These are phyloP conservation scores for Daldinia bambusicola DNA, from an alignment of 495 filamentous ascomycete genomes.

Conservation along the genomic window DNA sequence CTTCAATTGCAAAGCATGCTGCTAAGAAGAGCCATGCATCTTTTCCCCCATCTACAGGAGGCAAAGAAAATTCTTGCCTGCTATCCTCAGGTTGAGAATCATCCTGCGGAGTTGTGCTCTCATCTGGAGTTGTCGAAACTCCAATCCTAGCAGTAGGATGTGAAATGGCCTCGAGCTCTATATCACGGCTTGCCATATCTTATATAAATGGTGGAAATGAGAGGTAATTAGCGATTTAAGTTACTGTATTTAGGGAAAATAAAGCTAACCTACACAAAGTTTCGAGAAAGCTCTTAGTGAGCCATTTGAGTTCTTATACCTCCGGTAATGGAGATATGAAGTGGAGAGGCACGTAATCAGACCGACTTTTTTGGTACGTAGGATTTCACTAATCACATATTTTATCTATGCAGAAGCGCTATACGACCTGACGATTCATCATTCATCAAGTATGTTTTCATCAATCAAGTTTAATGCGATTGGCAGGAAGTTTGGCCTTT, in stretches of 20 bases:
- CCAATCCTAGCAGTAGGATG: conserved; percentile 11
- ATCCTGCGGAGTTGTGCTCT: conserved; percentile 3
- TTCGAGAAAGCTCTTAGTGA: not conserved
- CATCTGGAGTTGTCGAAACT: not conserved
- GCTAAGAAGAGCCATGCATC: conserved; percentile 68
- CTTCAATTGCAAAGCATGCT: conserved; percentile 66
- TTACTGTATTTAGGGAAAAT: not conserved
- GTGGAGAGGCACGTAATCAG: conserved; percentile 26
- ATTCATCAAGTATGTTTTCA: not conserved
- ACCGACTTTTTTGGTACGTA: conserved; percentile 28
- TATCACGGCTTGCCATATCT: conserved; percentile 35
- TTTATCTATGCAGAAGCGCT: conserved; percentile 17
- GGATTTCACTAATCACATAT: conserved; percentile 16
- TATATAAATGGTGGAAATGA: not conserved
- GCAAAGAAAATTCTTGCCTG: conserved; percentile 54
- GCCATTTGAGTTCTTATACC: conserved; percentile 13
- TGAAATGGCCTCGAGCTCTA: conserved; percentile 30
- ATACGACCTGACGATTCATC: not conserved
- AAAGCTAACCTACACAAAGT: not conserved
- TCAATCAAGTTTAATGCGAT: conserved; percentile 3
- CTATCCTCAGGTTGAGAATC: conserved; percentile 19
- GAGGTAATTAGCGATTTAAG: not conserved
- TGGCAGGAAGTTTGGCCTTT: conserved; percentile 12
- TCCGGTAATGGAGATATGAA: conserved; percentile 31
- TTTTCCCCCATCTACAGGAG: conserved; percentile 64